Evolutionary conservation across 2,329 filamentous ascomycete species (phyloP).

Genomic region (Clonostachys sp.): DNA sequence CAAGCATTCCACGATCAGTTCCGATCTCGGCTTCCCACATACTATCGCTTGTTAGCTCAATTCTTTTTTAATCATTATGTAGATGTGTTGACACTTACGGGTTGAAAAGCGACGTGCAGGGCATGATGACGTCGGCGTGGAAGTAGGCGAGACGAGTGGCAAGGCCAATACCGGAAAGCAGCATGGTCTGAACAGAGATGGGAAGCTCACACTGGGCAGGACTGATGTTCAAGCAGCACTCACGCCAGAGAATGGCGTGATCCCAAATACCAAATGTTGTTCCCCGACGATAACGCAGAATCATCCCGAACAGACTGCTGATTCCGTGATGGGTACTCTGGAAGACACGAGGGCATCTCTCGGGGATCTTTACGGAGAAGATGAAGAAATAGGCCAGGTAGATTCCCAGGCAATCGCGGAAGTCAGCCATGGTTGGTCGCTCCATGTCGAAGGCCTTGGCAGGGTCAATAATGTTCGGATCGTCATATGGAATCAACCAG

Average conservation of each 20-base stretch:
- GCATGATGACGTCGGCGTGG: slow-evolving; percentile 56
- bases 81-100: slow-evolving; percentile 21
- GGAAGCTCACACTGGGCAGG: slow-evolving; percentile 42
- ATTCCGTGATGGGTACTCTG: slow-evolving; percentile 60
- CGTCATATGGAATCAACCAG: slow-evolving; percentile 38
- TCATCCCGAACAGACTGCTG: slow-evolving; percentile 55
- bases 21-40: slow-evolving; percentile 61
- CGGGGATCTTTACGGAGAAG: slow-evolving; percentile 52
- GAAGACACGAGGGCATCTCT: slow-evolving; percentile 54
- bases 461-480: slow-evolving; percentile 25
- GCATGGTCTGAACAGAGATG: slow-evolving; percentile 40
- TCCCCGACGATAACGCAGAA: slow-evolving; percentile 56
- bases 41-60: slow-evolving; percentile 3
- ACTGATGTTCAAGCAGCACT: slow-evolving; percentile 44
- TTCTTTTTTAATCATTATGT: not conserved
- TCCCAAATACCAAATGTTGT: slow-evolving; percentile 61
- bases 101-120: slow-evolving; percentile 57
- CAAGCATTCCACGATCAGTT: slow-evolving; percentile 49
- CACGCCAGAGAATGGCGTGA: slow-evolving; percentile 58
- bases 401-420: slow-evolving; percentile 24
- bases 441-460: slow-evolving; percentile 23
- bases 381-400: slow-evolving; percentile 45
- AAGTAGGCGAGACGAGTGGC: slow-evolving; percentile 37
- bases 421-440: slow-evolving; percentile 25
- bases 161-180: slow-evolving; percentile 40